A percentile compares a stretch with the other conserved stretches of the same genome.
phyloP scores from a whole-genome alignment of 2,329 filamentous ascomycete species.

The Thyridium curvatum region DNA sequence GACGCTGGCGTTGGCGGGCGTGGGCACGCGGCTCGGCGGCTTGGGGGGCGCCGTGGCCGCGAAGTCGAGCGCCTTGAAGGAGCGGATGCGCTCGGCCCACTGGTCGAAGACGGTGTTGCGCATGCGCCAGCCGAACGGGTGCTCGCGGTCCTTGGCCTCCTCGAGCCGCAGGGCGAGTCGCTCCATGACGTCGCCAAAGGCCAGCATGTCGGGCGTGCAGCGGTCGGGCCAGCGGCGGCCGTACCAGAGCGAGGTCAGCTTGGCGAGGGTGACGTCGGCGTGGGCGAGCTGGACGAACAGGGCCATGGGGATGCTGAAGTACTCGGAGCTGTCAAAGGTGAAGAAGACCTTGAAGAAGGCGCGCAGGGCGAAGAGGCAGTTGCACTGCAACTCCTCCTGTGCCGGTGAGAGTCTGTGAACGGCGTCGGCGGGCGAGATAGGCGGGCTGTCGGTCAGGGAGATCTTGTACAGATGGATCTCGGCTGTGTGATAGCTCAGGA shows the following conservation, averaged over 20 bases:
- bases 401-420: conserved; percentile 1
- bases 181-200: conserved; percentile 11
- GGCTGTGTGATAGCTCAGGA: conserved; percentile 10
- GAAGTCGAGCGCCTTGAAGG: conserved; percentile 9
- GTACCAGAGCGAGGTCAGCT: conserved; percentile 11
- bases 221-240: conserved; percentile 3
- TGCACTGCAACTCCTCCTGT: conserved; percentile 5
- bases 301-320: conserved; percentile 8
- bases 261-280: conserved; percentile 12
- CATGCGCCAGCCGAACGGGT: conserved; percentile 8
- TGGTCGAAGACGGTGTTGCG: conserved; percentile 9
- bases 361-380: conserved; percentile 8
- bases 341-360: conserved; percentile 10
- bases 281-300: conserved; percentile 10
- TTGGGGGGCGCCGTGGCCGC: conserved; percentile 3
- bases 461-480: conserved; percentile 13
- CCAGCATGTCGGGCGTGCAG: conserved; percentile 5
- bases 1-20: neutral
- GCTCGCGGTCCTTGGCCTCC: conserved; percentile 2
- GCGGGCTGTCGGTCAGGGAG: conserved; percentile 5
- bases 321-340: conserved; percentile 7
- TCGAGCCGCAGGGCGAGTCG: conserved; percentile 9
- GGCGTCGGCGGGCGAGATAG: conserved; percentile 1
- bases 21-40: neutral
- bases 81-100: conserved; percentile 11